Conservation (phyloP, 1,139 yeast species). For the Hyphopichia fennica region DNA sequence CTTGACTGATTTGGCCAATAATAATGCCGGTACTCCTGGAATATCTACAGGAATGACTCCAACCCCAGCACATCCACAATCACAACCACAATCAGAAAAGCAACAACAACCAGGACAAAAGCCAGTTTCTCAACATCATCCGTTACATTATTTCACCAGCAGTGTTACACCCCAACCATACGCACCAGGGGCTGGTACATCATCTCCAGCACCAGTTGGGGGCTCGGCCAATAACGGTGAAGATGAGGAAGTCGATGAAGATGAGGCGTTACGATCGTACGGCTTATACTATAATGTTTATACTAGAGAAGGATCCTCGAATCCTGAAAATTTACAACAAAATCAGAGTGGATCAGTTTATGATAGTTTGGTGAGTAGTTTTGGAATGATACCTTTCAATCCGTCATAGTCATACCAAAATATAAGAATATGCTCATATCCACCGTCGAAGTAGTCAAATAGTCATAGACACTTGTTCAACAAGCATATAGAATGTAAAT, state of each 20-base stretch:
- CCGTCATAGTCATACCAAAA: slow-evolving; percentile 19
- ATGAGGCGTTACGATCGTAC: slow-evolving; percentile 31
- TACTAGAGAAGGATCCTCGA: slow-evolving; percentile 33
- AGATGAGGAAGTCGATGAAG: slow-evolving; percentile 33
- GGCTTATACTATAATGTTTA: slow-evolving; percentile 39
- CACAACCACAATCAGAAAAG: slow-evolving; percentile 12
- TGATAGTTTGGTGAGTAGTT: slow-evolving; percentile 23
- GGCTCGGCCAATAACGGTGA: slow-evolving; percentile 4
- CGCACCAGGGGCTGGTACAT: too few relatives aligned
- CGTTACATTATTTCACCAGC: slow-evolving; percentile 34
- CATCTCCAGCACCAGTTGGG: neutral
- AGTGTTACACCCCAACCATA: slow-evolving; percentile 19
- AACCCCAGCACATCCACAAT: slow-evolving; percentile 11
- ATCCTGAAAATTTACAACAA: slow-evolving; percentile 23
- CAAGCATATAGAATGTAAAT: neutral
- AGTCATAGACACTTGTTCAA: too few relatives aligned
- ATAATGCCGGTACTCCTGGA: slow-evolving; percentile 11
- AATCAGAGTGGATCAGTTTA: slow-evolving; percentile 10
- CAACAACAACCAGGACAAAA: slow-evolving; percentile 10
- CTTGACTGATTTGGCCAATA: slow-evolving; percentile 36
- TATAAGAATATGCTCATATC: too few relatives aligned
- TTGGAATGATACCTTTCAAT: slow-evolving; percentile 37
- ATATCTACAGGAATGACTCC: slow-evolving; percentile 8
- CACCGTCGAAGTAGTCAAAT: too few relatives aligned
- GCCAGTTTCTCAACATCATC: slow-evolving; percentile 53